Evolutionary conservation across 1,139 yeast genomes (phyloP).

Genomic region (Pichia sp.): DNA sequence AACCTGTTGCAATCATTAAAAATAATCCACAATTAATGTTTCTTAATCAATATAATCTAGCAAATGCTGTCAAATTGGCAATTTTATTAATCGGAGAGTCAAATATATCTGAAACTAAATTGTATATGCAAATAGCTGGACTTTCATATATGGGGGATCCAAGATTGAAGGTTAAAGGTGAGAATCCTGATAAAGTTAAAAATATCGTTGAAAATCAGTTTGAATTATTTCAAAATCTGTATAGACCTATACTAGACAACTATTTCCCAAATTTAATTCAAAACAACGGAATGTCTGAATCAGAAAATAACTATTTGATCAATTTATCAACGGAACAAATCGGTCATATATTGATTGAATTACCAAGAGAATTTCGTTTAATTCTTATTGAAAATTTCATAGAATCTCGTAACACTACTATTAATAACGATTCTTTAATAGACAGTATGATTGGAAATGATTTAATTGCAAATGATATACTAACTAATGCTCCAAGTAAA

Average conservation of each 20-base stretch:
- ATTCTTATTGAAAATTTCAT: slow-evolving; percentile 39
- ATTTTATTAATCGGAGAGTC: slow-evolving; percentile 44
- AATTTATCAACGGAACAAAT: slow-evolving; percentile 23
- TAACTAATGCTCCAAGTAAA: slow-evolving; percentile 17
- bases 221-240: slow-evolving; percentile 59
- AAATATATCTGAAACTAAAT: slow-evolving; percentile 45
- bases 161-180: slow-evolving; percentile 81
- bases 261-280: slow-evolving; percentile 33
- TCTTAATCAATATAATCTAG: slow-evolving; percentile 69
- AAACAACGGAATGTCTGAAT: background rate
- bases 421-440: too few relatives aligned
- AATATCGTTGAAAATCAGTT: slow-evolving; percentile 82
- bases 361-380: slow-evolving; percentile 49
- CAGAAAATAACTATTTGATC: slow-evolving; percentile 17
- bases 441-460: background rate
- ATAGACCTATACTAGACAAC: slow-evolving; percentile 56
- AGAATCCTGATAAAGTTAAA: slow-evolving; percentile 79
- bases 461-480: slow-evolving; percentile 21
- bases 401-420: too few relatives aligned
- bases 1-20: slow-evolving; percentile 76
- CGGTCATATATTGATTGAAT: slow-evolving; percentile 33
- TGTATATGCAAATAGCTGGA: slow-evolving; percentile 72
- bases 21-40: slow-evolving; percentile 56
- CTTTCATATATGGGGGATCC: slow-evolving; percentile 89
- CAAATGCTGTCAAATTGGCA: slow-evolving; percentile 74